These are phyloP conservation scores for Auricularia sp. DNA, from an alignment of 768 basidiomycete species.

Conservation along the genomic window DNA sequence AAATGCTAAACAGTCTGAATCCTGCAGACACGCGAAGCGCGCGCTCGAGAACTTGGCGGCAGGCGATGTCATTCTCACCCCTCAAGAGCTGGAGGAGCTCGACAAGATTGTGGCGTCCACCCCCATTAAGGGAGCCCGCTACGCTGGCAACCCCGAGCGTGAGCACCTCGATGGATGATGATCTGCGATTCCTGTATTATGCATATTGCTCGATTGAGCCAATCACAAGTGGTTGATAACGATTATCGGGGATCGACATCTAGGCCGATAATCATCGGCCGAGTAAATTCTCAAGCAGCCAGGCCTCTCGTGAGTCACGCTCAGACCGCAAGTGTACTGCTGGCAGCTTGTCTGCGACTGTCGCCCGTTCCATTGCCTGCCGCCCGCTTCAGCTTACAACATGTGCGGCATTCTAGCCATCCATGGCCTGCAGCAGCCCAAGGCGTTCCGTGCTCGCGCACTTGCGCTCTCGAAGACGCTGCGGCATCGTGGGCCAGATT, in stretches of 20 bases:
- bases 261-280: background rate
- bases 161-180: background rate
- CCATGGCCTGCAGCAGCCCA: conserved; percentile 68
- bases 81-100: conserved; percentile 33
- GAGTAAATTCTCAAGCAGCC: background rate
- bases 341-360: background rate
- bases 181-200: background rate
- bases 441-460: conserved; percentile 56
- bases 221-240: too few relatives aligned
- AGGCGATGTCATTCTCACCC: conserved; percentile 31
- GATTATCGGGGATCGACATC: too few relatives aligned
- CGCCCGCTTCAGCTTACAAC: conserved; percentile 4
- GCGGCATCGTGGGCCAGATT: conserved; percentile 94
- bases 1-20: conserved; percentile 1
- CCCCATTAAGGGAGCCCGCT: conserved; percentile 33
- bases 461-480: conserved; percentile 83
- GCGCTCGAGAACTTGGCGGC: conserved; percentile 39
- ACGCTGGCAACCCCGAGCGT: conserved; percentile 15
- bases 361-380: background rate
- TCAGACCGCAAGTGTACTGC: background rate
- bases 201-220: too few relatives aligned
- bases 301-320: background rate
- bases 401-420: conserved; percentile 94
- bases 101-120: conserved; percentile 26
- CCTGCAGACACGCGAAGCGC: conserved; percentile 29